Evolutionary conservation across 768 basidiomycete species (phyloP).

Genomic region (Pulveroboletus sp.): DNA sequence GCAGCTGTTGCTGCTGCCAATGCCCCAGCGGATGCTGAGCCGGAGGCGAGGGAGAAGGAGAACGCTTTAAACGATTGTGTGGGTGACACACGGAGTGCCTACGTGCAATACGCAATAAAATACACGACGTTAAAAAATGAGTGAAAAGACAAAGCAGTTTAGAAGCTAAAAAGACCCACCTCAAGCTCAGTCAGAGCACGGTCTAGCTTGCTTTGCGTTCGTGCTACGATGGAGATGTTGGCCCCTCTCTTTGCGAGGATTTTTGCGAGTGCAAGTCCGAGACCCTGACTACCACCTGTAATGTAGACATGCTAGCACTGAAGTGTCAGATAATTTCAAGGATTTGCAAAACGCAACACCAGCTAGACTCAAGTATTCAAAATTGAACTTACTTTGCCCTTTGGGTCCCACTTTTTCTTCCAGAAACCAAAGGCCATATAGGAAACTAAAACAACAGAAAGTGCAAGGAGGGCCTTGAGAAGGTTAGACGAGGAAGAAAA

Average conservation of each 20-base stretch:
- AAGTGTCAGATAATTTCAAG: background rate
- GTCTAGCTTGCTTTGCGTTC: conserved; percentile 62
- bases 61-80: conserved; percentile 63
- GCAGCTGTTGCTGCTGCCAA: conserved; percentile 56
- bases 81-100: conserved; percentile 54
- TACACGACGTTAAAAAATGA: too few species aligned
- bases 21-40: conserved; percentile 54
- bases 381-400: conserved; percentile 38
- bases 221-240: conserved; percentile 82
- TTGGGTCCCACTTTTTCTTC: conserved; percentile 47
- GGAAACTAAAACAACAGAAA: conserved; percentile 8
- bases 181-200: conserved; percentile 61
- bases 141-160: too few species aligned
- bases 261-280: conserved; percentile 73
- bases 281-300: conserved; percentile 80
- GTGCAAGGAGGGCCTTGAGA: conserved; percentile 6
- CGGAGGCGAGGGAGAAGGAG: conserved; percentile 60
- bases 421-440: conserved; percentile 20
- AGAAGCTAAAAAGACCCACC: conserved; percentile 37
- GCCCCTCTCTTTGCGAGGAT: conserved; percentile 69
- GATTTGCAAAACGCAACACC: too few species aligned
- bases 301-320: conserved; percentile 72
- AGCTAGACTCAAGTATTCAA: background rate
- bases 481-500: background rate
- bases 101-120: background rate